A percentile compares a stretch with the other conserved stretches of the same genome.
Conservation (phyloP, 768 basidiomycete species). For the Mycena albidolilacea region DNA sequence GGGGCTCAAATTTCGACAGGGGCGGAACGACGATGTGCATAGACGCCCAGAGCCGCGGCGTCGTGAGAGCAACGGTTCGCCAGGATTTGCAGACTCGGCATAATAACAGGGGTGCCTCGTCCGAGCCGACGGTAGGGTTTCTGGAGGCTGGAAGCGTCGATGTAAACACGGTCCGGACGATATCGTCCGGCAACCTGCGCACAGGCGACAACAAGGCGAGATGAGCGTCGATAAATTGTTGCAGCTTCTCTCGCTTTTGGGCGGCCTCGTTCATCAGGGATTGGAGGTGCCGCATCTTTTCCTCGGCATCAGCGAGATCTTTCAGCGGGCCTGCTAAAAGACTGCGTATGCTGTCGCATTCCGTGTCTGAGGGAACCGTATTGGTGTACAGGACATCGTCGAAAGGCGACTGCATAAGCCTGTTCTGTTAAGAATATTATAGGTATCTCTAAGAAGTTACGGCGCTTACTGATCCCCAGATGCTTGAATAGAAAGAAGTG, state of each 20-base stretch:
- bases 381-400: constrained; percentile 10
- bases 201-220: constrained; percentile 10
- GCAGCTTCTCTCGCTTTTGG: not conserved
- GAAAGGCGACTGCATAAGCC: not conserved
- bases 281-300: not conserved
- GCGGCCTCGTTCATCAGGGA: constrained; percentile 1
- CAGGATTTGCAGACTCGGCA: constrained; percentile 18
- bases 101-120: constrained; percentile 8
- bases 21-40: constrained; percentile 9
- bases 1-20: not conserved
- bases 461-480: not conserved
- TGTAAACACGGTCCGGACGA: not conserved
- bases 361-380: constrained; percentile 6
- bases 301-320: not conserved
- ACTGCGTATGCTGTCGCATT: constrained; percentile 12
- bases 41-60: constrained; percentile 10
- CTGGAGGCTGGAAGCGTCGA: not conserved
- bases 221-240: constrained; percentile 3
- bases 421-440: not conserved
- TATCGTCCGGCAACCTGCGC: constrained; percentile 14
- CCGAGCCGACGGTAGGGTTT: not conserved
- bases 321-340: not conserved
- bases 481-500: too few species aligned
- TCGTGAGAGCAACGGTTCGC: constrained; percentile 8
- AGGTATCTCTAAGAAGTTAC: not conserved